Percentiles rank a stretch among this genome's conserved stretches.
phyloP scores from a whole-genome alignment of 2,329 filamentous ascomycete genomes.

The Aureobasidium mangrovei region DNA sequence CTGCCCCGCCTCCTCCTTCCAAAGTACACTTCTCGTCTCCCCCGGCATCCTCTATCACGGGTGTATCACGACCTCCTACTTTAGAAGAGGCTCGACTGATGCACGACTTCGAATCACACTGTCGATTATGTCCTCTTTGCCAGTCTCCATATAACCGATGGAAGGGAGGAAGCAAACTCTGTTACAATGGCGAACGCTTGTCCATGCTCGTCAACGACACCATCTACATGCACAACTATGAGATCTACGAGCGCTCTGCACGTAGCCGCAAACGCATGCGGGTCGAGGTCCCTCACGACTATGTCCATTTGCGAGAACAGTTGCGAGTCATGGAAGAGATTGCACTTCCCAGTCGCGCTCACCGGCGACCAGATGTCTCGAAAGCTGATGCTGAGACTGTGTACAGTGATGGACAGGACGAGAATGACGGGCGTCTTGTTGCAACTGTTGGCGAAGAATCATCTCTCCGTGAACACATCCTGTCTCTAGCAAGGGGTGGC shows the following conservation, averaged over 20 bases:
- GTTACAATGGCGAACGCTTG: constrained; percentile 35
- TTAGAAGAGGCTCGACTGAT: constrained; percentile 37
- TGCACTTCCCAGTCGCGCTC: not conserved
- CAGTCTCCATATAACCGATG: constrained; percentile 36
- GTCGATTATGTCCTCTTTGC: constrained; percentile 37
- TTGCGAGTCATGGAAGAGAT: constrained; percentile 5
- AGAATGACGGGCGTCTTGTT: too few species aligned
- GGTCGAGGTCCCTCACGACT: constrained; percentile 36
- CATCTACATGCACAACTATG: constrained; percentile 32
- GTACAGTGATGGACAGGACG: not conserved
- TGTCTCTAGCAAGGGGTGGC: not conserved
- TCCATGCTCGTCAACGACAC: constrained; percentile 37
- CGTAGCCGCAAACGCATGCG: constrained; percentile 33
- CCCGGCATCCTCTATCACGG: constrained; percentile 22
- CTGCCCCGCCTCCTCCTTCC: constrained; percentile 18
- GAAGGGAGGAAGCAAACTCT: constrained; percentile 33
- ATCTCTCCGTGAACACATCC: too few species aligned
- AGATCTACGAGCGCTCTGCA: constrained; percentile 20
- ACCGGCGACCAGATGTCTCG: not conserved
- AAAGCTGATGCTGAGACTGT: not conserved
- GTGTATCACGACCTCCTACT: constrained; percentile 32
- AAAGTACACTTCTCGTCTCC: constrained; percentile 22
- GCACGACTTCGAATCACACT: constrained; percentile 41
- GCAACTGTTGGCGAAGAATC: too few species aligned
- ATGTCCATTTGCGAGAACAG: constrained; percentile 18